Conservation (phyloP, 2,329 filamentous ascomycete genomes). For the Trichoderma sp. region DNA sequence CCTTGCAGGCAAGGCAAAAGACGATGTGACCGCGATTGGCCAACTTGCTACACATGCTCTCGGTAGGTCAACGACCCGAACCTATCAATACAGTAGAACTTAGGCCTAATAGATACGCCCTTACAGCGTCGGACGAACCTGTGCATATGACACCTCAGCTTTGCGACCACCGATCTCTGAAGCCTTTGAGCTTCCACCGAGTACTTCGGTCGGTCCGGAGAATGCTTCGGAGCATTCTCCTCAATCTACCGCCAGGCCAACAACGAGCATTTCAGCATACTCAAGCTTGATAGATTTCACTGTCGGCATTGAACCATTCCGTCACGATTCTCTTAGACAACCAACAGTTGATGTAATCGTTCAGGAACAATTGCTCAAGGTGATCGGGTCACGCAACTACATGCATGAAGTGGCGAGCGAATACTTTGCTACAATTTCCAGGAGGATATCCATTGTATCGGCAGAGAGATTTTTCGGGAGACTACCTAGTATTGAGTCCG, state of each 20-base stretch:
- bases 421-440: not conserved
- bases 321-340: not conserved
- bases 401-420: not conserved
- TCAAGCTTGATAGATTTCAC: not conserved
- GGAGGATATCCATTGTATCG: not conserved
- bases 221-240: not conserved
- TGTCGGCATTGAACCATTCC: not conserved
- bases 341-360: conserved; percentile 9
- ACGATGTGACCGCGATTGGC: conserved; percentile 3
- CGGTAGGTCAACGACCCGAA: not conserved
- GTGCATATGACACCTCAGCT: not conserved
- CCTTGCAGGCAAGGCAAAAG: not conserved
- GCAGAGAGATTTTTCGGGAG: conserved; percentile 9
- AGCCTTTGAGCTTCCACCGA: no score
- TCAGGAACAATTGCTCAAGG: not conserved
- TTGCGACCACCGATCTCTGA: no score
- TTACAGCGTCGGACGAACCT: not conserved
- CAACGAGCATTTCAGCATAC: not conserved
- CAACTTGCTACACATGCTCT: not conserved
- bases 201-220: not conserved
- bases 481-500: not conserved
- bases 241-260: not conserved
- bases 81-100: not conserved
- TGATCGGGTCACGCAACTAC: not conserved
- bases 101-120: not conserved